A percentile compares a stretch with the other conserved stretches of the same genome.
These are phyloP conservation scores for Lagerstroemia speciosa DNA, from an alignment of 345 rosid species.

Conservation along the genomic window DNA sequence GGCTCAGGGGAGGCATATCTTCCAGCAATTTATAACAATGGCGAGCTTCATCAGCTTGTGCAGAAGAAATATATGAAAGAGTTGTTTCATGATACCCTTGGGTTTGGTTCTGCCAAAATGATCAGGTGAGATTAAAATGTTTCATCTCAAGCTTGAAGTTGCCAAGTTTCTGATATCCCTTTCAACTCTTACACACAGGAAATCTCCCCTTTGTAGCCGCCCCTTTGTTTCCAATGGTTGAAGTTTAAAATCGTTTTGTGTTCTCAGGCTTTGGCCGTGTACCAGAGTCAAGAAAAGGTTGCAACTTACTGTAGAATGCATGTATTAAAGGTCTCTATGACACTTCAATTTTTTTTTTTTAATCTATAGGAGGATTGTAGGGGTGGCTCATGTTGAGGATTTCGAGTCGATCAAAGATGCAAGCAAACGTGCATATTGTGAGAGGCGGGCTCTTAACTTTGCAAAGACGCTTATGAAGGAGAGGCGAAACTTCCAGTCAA, in stretches of 20 bases:
- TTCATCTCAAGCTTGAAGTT: not conserved
- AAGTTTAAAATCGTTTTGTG: not conserved
- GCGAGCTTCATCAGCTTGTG: conserved; percentile 52
- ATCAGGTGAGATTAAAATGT: conserved; percentile 43
- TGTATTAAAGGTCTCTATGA: not conserved
- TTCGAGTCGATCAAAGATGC: conserved; percentile 72
- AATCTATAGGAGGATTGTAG: conserved; percentile 73
- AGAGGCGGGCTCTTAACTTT: conserved; percentile 57
- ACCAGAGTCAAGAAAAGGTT: too few relatives aligned
- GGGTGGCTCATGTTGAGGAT: conserved; percentile 96
- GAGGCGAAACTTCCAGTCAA: conserved; percentile 58
- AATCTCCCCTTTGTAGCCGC: not conserved
- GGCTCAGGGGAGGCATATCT: conserved; percentile 86
- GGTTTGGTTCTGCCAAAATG: conserved; percentile 97
- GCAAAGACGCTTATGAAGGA: conserved; percentile 67
- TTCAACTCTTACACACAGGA: not conserved
- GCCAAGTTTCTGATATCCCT: not conserved
- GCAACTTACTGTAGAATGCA: not conserved
- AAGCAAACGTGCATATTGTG: conserved; percentile 55
- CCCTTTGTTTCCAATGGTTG: not conserved
- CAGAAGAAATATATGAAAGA: conserved; percentile 54
- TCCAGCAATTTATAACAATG: conserved; percentile 58
- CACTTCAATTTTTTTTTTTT: not conserved
- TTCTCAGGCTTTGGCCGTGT: not conserved
- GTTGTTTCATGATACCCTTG: conserved; percentile 77